phyloP scores from a whole-genome alignment of 2,329 filamentous ascomycete species.

The Zymoseptoria tritici region DNA sequence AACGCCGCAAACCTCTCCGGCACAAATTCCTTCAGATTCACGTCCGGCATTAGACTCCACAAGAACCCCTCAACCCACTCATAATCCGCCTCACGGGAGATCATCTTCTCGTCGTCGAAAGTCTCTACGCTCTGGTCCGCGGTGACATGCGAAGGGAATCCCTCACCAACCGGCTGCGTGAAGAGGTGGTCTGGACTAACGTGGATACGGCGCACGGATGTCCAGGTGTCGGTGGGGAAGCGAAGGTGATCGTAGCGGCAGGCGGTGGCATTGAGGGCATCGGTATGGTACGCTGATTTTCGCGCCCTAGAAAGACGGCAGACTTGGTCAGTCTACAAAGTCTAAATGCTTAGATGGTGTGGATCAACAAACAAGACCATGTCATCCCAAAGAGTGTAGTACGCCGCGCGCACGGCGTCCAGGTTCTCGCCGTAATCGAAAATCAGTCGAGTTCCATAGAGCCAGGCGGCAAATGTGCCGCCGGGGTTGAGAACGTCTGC shows the following conservation, averaged over 20 bases:
- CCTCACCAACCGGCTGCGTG: no score
- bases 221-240: constrained; percentile 1
- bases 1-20: constrained; percentile 1
- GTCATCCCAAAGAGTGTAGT: no score
- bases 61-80: constrained; percentile 4
- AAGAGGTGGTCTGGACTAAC: not conserved
- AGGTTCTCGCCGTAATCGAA: not conserved
- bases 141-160: not conserved
- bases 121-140: not conserved
- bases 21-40: not conserved
- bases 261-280: no score
- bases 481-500: constrained; percentile 1
- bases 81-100: constrained; percentile 1
- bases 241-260: not conserved
- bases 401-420: no score
- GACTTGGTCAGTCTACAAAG: no score
- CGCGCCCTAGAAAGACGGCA: no score
- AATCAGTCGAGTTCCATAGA: constrained; percentile 1
- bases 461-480: constrained; percentile 5
- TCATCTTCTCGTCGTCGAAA: constrained; percentile 1
- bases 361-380: no score
- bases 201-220: constrained; percentile 1
- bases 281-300: no score
- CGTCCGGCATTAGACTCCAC: constrained; percentile 1
- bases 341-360: no score